These are phyloP conservation scores for Coleophoma cylindrospora DNA, from an alignment of 2,329 filamentous ascomycete species.

Conservation along the genomic window DNA sequence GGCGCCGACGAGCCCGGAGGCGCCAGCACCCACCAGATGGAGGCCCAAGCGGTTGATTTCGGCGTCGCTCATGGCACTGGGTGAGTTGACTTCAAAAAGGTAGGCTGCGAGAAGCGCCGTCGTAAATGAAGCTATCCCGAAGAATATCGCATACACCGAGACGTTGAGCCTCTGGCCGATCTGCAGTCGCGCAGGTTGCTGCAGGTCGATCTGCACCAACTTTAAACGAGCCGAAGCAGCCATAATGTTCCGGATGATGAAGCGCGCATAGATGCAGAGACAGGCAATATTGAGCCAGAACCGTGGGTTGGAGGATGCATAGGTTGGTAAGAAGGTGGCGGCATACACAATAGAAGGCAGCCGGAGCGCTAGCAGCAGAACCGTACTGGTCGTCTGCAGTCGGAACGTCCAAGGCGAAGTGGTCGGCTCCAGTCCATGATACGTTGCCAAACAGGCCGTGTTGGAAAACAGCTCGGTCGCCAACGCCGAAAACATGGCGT, in stretches of 20 bases:
- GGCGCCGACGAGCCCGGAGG: background rate
- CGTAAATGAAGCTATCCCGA: background rate
- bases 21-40: background rate
- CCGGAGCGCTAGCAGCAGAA: background rate
- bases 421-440: constrained; percentile 2
- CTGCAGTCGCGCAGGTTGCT: background rate
- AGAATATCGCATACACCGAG: background rate
- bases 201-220: background rate
- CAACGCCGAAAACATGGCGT: constrained; percentile 5
- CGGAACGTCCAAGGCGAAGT: constrained; percentile 3
- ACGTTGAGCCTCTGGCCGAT: background rate
- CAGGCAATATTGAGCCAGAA: constrained; percentile 1
- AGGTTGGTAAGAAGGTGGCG: background rate
- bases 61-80: background rate
- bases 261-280: background rate
- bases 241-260: background rate
- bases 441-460: background rate
- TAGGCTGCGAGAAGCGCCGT: background rate
- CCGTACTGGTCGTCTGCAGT: background rate
- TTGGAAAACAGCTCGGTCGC: constrained; percentile 6
- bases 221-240: background rate
- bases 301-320: background rate
- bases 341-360: constrained; percentile 1
- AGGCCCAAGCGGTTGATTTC: background rate
- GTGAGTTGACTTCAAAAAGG: background rate